Percentiles rank a stretch among this genome's conserved stretches.
Conservation (phyloP, 169 alveolate genomes). For the Cryptosporidium ubiquitum region DNA sequence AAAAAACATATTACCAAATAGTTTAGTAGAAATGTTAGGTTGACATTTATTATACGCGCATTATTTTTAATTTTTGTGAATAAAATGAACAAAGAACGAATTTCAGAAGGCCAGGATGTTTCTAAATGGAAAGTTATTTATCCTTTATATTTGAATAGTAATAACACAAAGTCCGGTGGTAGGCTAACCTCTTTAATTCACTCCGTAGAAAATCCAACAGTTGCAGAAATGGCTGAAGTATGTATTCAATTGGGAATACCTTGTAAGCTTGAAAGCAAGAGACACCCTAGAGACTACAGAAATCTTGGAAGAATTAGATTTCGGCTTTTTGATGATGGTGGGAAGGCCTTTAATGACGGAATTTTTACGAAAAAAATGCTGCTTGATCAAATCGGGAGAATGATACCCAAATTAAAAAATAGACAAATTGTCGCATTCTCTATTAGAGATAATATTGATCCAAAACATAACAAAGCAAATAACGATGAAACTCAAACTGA, state of each 20-base stretch:
- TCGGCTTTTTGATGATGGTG: constrained; percentile 13
- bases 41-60: neutral
- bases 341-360: constrained; percentile 11
- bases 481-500: neutral
- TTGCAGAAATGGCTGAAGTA: constrained; percentile 68
- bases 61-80: neutral
- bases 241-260: constrained; percentile 70
- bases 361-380: constrained; percentile 16
- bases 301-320: constrained; percentile 59
- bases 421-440: neutral
- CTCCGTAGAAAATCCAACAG: constrained; percentile 37
- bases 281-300: constrained; percentile 28
- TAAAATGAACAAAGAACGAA: constrained; percentile 2
- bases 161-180: constrained; percentile 21
- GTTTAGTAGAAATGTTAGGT: neutral
- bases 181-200: constrained; percentile 1
- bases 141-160: constrained; percentile 31
- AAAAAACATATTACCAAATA: neutral
- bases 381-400: constrained; percentile 1
- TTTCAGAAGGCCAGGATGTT: neutral
- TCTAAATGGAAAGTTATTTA: constrained; percentile 54
- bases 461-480: neutral
- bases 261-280: constrained; percentile 30
- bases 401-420: constrained; percentile 19
- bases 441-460: neutral